phyloP scores from a whole-genome alignment of 2,329 filamentous ascomycete species.

The Talaromyces rugulosus region DNA sequence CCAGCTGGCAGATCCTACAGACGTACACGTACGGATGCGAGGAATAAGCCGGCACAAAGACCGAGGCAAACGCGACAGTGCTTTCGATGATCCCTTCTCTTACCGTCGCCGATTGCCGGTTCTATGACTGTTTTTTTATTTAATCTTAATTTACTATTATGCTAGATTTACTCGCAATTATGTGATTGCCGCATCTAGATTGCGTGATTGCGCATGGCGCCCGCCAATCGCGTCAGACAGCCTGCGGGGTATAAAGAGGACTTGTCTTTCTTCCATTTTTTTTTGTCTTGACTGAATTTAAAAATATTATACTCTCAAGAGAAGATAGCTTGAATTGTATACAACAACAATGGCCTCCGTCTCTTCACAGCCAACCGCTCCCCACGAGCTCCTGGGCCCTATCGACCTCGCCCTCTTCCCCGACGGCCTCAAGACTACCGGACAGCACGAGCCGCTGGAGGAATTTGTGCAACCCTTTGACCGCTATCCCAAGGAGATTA shows the following conservation, averaged over 20 bases:
- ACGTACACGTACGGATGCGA: too few relatives aligned
- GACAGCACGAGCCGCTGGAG: slow-evolving; percentile 68
- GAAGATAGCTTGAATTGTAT: background rate
- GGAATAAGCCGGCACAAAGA: too few relatives aligned
- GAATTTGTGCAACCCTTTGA: slow-evolving; percentile 62
- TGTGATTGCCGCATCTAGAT: background rate
- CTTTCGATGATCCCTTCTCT: background rate
- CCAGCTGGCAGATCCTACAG: too few relatives aligned
- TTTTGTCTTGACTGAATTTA: too few relatives aligned
- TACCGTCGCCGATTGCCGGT: background rate
- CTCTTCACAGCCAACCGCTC: background rate
- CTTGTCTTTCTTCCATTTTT: background rate
- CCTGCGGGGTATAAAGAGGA: background rate
- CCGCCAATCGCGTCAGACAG: background rate
- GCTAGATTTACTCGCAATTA: background rate
- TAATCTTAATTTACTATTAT: background rate
- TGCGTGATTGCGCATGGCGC: background rate
- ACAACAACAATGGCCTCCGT: background rate
- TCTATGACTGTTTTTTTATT: background rate
- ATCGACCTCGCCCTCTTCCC: slow-evolving; percentile 52
- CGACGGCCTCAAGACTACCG: slow-evolving; percentile 64
- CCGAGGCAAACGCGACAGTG: too few relatives aligned
- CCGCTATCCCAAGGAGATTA: slow-evolving; percentile 66
- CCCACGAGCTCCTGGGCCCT: background rate
- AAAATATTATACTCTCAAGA: background rate